These are phyloP conservation scores for Botrytis elliptica DNA, from an alignment of 2,329 filamentous ascomycete species.

Conservation along the genomic window DNA sequence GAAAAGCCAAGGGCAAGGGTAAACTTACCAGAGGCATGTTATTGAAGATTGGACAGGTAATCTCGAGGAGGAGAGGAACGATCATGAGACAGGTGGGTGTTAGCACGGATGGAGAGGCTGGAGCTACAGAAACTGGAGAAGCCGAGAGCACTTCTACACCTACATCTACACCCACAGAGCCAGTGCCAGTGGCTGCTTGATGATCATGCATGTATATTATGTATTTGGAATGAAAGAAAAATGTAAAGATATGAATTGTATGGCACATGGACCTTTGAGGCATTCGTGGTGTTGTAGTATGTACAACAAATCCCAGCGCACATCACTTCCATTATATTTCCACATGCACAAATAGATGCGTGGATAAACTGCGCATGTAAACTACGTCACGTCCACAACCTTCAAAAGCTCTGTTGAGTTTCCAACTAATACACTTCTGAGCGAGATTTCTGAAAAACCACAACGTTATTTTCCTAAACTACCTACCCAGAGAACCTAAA, in stretches of 20 bases:
- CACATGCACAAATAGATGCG: background rate
- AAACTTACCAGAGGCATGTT: conserved; percentile 37
- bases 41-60: conserved; percentile 38
- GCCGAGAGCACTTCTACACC: background rate
- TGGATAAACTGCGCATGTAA: background rate
- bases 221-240: conserved; percentile 25
- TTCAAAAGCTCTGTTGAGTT: background rate
- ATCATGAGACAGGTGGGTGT: conserved; percentile 28
- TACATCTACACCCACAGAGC: conserved; percentile 13
- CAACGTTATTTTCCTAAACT: background rate
- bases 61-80: conserved; percentile 34
- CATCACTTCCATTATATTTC: conserved; percentile 20
- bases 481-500: background rate
- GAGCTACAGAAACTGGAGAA: background rate
- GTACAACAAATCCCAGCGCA: conserved; percentile 19
- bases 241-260: conserved; percentile 19
- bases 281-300: conserved; percentile 32
- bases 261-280: conserved; percentile 15
- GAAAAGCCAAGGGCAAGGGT: conserved; percentile 37
- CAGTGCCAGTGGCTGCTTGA: conserved; percentile 19
- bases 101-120: background rate
- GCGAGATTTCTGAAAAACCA: background rate
- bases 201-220: conserved; percentile 36
- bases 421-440: background rate
- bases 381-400: background rate